Evolutionary conservation across 108 stramenopile genomes (phyloP), one percentile per base, ranked within the genome.

Genomic region (Skeletonema grethae): DNA sequence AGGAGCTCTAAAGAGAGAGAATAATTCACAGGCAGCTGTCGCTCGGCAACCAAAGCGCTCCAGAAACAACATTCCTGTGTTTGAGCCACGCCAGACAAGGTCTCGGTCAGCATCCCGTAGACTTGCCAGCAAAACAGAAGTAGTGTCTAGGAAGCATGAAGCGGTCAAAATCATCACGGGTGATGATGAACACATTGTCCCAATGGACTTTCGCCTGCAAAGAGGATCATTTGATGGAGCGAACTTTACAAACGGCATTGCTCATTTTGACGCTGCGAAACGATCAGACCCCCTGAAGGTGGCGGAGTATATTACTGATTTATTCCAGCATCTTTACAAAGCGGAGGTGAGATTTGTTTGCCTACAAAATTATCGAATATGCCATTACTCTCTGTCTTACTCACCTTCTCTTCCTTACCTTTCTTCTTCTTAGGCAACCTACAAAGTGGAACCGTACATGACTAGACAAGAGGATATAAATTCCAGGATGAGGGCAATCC

Each of bases 401-500:
- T 53, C 50, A 53, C 18, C 50, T 22, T 53, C 32, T 34, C 0
- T 25, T 24, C 18, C 28, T 39, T 22, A 28, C 25, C 7, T n/a
- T 3, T 25, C 5, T 31, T 38, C 13, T 31, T 63, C 29, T 16
- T 39, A 82, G 81, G 53, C 70, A 15, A 35, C 28, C 25, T 65
- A 70, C 38, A 57, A 46, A 25, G 73, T 82, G 31, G 38, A 55
- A 29, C 39, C 45, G 28, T 95, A 95, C 87, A 96, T 96, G 91
- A 56, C 64, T n/a, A 32, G 58, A 11, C 95, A 96, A 75, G 76
- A 73, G 11, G 88, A 93, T 72, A 90, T 96, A 39, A 96, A 95
- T 66, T 84, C 86, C 43, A 91, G 87, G 73, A 96, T 96, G 95
- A 82, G 93, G 56, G 89, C 93, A 38, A 93, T 96, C 61, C 90